These are phyloP conservation scores for Candida bentonensis DNA, from an alignment of 805 yeast species.

Conservation along the genomic window DNA sequence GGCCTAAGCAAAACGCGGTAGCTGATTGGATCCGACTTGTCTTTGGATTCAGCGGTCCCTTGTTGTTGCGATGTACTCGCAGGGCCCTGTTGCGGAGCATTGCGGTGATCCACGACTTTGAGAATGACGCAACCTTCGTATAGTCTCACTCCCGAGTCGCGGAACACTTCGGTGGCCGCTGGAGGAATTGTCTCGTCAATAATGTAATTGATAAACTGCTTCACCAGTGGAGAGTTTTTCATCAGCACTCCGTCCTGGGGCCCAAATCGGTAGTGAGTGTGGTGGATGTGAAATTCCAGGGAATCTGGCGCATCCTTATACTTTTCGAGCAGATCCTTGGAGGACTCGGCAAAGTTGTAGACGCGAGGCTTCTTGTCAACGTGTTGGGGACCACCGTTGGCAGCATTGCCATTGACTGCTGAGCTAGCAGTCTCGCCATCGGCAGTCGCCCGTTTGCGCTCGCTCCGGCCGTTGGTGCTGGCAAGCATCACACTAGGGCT, in stretches of 20 bases:
- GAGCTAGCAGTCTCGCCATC: not conserved
- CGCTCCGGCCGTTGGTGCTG: not conserved
- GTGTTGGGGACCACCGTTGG: not conserved
- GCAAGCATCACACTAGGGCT: no score
- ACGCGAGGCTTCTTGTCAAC: not conserved
- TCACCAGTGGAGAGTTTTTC: constrained; percentile 60
- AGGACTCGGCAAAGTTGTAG: constrained; percentile 38
- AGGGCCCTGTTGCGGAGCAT: constrained; percentile 13
- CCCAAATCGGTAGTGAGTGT: constrained; percentile 82
- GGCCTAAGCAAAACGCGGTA: constrained; percentile 71
- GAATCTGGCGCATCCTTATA: constrained; percentile 69
- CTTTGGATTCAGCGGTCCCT: constrained; percentile 6
- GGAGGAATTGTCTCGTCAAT: constrained; percentile 77
- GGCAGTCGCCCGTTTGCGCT: not conserved
- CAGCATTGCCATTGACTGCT: not conserved
- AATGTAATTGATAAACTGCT: constrained; percentile 61
- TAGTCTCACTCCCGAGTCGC: constrained; percentile 70
- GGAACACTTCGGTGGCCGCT: constrained; percentile 75
- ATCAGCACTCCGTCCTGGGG: constrained; percentile 82
- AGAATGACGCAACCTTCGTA: constrained; percentile 85
- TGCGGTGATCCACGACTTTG: constrained; percentile 77
- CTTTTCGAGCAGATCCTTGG: constrained; percentile 60
- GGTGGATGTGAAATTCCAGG: constrained; percentile 78
- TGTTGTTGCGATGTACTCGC: not conserved
- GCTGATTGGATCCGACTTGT: constrained; percentile 6